Evolutionary conservation across 2,329 filamentous ascomycete genomes (phyloP), one percentile per base, ranked within the genome.

Genomic region (Mycosphaerella arachidis): DNA sequence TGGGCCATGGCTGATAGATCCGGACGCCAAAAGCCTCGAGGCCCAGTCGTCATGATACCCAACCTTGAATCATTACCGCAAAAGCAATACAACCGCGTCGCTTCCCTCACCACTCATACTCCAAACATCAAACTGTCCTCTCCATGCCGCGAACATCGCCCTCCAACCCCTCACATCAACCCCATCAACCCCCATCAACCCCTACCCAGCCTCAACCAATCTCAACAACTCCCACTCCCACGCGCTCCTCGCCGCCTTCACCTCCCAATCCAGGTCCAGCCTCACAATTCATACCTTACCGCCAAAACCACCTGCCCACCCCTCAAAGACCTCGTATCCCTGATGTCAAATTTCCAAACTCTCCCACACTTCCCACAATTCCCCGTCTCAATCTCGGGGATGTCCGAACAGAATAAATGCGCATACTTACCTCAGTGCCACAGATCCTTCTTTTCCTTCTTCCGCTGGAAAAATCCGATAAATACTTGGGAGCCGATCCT

Each of bases 211-310:
- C 40, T 55, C 59, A 13, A 53, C 48, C 30, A 27, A 37, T 27
- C 48, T 37, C 16, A 56, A 45, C 43, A 45, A 61, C 20, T 58
- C 59, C 24, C 52, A 27, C 7, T n/a, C 55, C 51, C 59, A 61
- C 18, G 52, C 51, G 27, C 58, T 54, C 20, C 33, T 55, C n/a
- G 40, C 51, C n/a, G 53, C n/a, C 24, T 27, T 30, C 8, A 55
- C 13, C 27, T 55, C 24, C 46, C 57, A 46, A 16, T 61, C 51
- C 30, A 61, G 43, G 7, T 24, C 57, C 46, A 61, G 13, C 35
- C 29, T 24, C 24, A 45, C 43, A 61, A 31, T 33, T 46, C 45
- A 24, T 45, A 58, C 30, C 51, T 46, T 13, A n/a, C 31, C 27
- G 27, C 30, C 31, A 35, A 9, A 35, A 4, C 40, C 40, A 52